Base-by-base conservation (phyloP, 2,329 filamentous ascomycete genomes). In the Triangularia verruculosa region DNA sequence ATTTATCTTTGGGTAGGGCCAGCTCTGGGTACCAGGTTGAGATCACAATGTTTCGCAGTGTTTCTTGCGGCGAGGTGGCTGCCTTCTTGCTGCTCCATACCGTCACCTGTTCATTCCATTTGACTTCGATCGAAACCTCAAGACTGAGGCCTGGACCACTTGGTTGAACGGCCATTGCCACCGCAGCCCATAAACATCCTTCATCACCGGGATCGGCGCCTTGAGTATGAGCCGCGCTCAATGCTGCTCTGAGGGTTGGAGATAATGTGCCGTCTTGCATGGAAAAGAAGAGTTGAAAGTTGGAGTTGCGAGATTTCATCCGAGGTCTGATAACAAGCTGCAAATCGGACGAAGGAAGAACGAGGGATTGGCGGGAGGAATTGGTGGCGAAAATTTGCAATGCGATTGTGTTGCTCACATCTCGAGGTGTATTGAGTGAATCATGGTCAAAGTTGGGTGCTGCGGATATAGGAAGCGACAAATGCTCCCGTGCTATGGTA, bases 81-180 rank as follows among this genome's bases (percentile, higher is more conserved):
- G 59, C 32, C 57, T 57, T 57, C 5, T 66, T 58, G 28, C 61
- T 65, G 9, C 64, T 64, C 60, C 62, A 70, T 13, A 69, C 56
- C n/a, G 54, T 63, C 13, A 25, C 17, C 34, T 67, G 71, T 13
- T 68, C 66, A 54, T 72, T 74, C 74, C 75, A 77, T 17, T 68
- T 65, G 12, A 77, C 59, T 15, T 73, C 59, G 17, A 71, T 62
- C 3, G 28, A 55, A 12, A 71, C 12, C 2, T 55, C 39, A 27
- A 70, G 34, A 11, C 61, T 4, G 4, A 67, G 24, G 5, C 34
- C 13, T 1, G 52, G 11, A 8, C 56, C 64, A 13, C 52, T 3
- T 52, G 66, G 64, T 2, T 39, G 58, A 34, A 69, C 27, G 11
- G 61, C 43, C 20, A 68, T 17, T 51, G 65, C 61, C 8, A 68